Conservation (phyloP, 164 flowering plant genomes). For the Magnolia officinalis region DNA sequence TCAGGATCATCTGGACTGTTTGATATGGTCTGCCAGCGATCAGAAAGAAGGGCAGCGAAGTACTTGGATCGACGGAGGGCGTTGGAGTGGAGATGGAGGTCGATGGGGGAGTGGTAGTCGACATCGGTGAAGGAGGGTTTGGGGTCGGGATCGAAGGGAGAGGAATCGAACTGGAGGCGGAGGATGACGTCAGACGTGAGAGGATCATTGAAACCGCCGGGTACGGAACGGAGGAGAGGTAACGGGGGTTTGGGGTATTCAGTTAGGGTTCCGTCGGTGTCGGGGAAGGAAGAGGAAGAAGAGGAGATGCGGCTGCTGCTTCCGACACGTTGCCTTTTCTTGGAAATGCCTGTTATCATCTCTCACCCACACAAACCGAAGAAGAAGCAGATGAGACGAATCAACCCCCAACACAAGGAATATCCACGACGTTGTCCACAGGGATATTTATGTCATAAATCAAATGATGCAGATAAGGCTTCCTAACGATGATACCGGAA, state of each 20-base stretch:
- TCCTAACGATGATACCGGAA: no score
- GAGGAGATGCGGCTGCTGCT: conserved; percentile 30
- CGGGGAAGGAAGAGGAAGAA: conserved; percentile 13
- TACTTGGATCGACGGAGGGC: conserved; percentile 55
- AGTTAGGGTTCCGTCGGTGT: conserved; percentile 21
- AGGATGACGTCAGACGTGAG: conserved; percentile 62
- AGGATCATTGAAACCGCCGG: conserved; percentile 54
- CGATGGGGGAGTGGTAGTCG: conserved; percentile 5
- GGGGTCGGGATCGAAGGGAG: conserved; percentile 13
- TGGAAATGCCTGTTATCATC: conserved; percentile 17
- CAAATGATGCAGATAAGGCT: no score
- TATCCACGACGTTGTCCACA: no score
- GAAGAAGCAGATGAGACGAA: neutral
- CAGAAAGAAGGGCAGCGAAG: conserved; percentile 73
- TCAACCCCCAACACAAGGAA: no score
- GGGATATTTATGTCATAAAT: no score
- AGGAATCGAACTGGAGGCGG: conserved; percentile 42
- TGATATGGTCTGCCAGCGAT: conserved; percentile 51
- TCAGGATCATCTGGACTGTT: neutral
- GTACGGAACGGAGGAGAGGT: conserved; percentile 14
- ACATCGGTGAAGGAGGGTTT: neutral
- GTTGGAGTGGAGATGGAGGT: conserved; percentile 61
- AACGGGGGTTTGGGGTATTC: conserved; percentile 5
- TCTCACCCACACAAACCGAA: neutral
- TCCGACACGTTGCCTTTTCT: conserved; percentile 42